Evolutionary conservation across 2,329 filamentous ascomycete species (phyloP).

Genomic region (Penicillium palitans): DNA sequence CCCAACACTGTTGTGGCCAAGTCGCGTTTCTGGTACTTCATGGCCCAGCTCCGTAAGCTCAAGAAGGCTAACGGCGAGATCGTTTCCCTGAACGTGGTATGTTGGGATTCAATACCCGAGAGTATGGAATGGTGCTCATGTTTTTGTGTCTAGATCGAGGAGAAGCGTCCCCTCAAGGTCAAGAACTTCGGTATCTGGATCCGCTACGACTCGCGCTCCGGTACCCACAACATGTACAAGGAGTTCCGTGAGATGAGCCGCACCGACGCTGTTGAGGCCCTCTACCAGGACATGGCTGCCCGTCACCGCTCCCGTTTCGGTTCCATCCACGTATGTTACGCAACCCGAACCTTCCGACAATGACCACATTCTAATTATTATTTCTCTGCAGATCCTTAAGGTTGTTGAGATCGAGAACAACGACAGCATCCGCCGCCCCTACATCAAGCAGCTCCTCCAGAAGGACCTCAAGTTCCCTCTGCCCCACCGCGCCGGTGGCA

Average conservation of each 20-base stretch:
- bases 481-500: constrained; percentile 82
- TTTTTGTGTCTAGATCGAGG: constrained; percentile 68
- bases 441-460: constrained; percentile 97
- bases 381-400: constrained; percentile 76
- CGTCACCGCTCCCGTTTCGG: constrained; percentile 97
- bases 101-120: constrained; percentile 38
- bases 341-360: not conserved
- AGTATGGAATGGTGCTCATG: constrained; percentile 17
- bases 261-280: constrained; percentile 89
- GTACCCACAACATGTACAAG: constrained; percentile 99
- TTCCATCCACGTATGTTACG: constrained; percentile 86
- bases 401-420: constrained; percentile 95
- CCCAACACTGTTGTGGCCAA: constrained; percentile 98
- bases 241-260: constrained; percentile 99
- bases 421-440: constrained; percentile 93
- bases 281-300: constrained; percentile 99
- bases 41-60: constrained; percentile 98
- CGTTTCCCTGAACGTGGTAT: constrained; percentile 91
- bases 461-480: constrained; percentile 98
- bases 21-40: constrained; percentile 99
- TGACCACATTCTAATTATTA: constrained; percentile 15
- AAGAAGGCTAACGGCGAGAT: constrained; percentile 99
- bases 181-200: constrained; percentile 99
- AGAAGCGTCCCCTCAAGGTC: constrained; percentile 99
- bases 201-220: constrained; percentile 99